Base-by-base conservation (phyloP, 768 basidiomycete species). In the Boletellus sp. region DNA sequence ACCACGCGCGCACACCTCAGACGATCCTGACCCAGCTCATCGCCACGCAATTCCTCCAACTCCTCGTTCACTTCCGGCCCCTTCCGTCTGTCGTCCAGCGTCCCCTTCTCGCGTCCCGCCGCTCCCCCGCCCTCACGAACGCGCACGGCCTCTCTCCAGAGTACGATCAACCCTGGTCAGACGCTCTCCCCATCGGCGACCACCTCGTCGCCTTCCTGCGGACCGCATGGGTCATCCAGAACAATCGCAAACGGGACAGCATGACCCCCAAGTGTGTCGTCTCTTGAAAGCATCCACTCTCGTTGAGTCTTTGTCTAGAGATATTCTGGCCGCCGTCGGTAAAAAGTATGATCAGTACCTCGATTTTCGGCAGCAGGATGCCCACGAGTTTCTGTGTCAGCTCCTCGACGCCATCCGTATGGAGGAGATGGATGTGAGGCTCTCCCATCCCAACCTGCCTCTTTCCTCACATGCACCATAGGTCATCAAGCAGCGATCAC, bases 361-460 rank as follows among this genome's bases (percentile, higher is more conserved):
- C 39, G 94, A 94, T 62, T 94, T 94, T 66, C 83, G 88, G 8
- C 94, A 98, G 67, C 94, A 96, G 67, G 94, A 98, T 62, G 91
- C 94, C 20, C 94, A 96, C 65, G 94, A 98, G 71, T 86, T 95
- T 54, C 70, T 97, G 22, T 78, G 90, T 31, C 93, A 94, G 55
- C 74, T 97, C 51, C 73, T 96, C 34, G 94, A 96, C 65, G 87
- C 85, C 17, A 88, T 94, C 78, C 81, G 90, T 46, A 94, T 94
- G 91, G 94, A 97, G 65, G 94, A 97, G 67, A 73, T 83, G 44
- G 94, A 98, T 63, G 89, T 90, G 61, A 53, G 84, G 67, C 19
- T 24, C 12, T 15, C 10, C 33, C 31, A 3, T 36, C 33, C 2
- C 1, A 16, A 28, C 9, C 4, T 19, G 1, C 35, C 26, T 20